These are phyloP conservation scores for Boletus sp. DNA, from an alignment of 1,284 basidiomycete genomes.

Conservation along the genomic window DNA sequence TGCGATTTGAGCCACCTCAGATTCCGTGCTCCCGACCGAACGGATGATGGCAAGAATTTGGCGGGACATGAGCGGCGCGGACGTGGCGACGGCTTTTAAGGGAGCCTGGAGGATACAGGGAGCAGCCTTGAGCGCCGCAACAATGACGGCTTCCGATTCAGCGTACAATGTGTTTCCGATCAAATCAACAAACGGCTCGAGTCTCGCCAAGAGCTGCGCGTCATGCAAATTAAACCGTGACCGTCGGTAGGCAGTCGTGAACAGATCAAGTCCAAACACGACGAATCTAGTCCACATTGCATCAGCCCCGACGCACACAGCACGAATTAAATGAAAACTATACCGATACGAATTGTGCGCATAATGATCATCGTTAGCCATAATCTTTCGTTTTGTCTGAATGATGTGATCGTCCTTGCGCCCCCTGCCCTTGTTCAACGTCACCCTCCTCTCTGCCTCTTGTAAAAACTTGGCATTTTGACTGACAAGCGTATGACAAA, in stretches of 20 bases:
- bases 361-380: slow-evolving; percentile 69
- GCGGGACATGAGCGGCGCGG: slow-evolving; percentile 82
- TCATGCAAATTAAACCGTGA: slow-evolving; percentile 88
- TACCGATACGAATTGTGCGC: slow-evolving; percentile 84
- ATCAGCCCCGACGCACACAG: slow-evolving; percentile 20
- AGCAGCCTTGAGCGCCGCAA: slow-evolving; percentile 80
- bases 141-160: slow-evolving; percentile 77
- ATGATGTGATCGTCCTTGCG: slow-evolving; percentile 69
- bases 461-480: slow-evolving; percentile 88
- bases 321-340: slow-evolving; percentile 26
- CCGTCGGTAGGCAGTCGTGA: slow-evolving; percentile 86
- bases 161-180: slow-evolving; percentile 96
- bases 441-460: slow-evolving; percentile 48
- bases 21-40: slow-evolving; percentile 86
- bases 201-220: slow-evolving; percentile 67
- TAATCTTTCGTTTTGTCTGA: slow-evolving; percentile 73
- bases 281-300: slow-evolving; percentile 75
- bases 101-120: slow-evolving; percentile 88
- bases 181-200: slow-evolving; percentile 86
- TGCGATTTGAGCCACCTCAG: slow-evolving; percentile 88
- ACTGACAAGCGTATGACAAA: slow-evolving; percentile 90
- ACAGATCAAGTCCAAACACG: slow-evolving; percentile 90
- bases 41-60: slow-evolving; percentile 90
- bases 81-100: slow-evolving; percentile 75
- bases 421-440: slow-evolving; percentile 39